Percentiles rank a stretch among this genome's conserved stretches.
These are phyloP conservation scores for Brassica cretica DNA, from an alignment of 345 rosid genomes.

Conservation along the genomic window DNA sequence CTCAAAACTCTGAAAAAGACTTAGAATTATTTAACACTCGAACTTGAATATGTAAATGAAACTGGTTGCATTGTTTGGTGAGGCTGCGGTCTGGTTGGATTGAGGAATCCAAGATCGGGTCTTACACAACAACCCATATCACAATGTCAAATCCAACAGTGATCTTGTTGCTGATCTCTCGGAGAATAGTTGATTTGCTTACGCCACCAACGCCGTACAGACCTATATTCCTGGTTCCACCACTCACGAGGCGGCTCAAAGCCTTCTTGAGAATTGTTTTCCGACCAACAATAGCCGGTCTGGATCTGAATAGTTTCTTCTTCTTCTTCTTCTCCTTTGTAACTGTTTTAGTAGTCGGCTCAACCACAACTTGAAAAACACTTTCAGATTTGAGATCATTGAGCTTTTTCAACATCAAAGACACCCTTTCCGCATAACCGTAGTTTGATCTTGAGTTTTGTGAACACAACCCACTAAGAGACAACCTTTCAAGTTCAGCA, in stretches of 20 bases:
- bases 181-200: slow-evolving; percentile 35
- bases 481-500: background rate
- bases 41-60: too few relatives aligned
- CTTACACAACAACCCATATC: slow-evolving; percentile 15
- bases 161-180: slow-evolving; percentile 8
- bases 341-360: background rate
- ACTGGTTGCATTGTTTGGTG: too few relatives aligned
- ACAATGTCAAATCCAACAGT: background rate
- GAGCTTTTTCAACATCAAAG: background rate
- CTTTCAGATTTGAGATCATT: background rate
- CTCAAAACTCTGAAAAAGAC: too few relatives aligned
- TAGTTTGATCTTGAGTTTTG: background rate
- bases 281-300: background rate
- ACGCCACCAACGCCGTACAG: slow-evolving; percentile 1
- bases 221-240: background rate
- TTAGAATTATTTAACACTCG: too few relatives aligned
- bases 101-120: too few relatives aligned
- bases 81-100: too few relatives aligned
- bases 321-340: background rate
- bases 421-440: background rate
- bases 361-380: background rate
- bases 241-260: background rate
- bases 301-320: background rate
- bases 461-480: background rate
- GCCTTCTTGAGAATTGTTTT: background rate